These are phyloP conservation scores for Podosphaera xanthii DNA, from an alignment of 2,329 filamentous ascomycete species.

Conservation along the genomic window DNA sequence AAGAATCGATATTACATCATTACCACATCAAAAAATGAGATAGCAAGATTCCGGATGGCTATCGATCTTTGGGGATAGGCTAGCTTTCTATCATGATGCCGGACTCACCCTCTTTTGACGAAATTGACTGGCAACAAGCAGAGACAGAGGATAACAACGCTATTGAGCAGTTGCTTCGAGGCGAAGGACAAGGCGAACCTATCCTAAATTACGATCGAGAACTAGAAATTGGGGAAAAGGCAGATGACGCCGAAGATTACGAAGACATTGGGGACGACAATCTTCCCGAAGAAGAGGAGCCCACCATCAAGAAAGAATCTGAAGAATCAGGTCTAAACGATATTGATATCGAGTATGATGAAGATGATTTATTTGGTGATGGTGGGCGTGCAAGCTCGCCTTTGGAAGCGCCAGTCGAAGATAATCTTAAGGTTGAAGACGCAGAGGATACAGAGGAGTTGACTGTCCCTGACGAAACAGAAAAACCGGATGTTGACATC, in stretches of 20 bases:
- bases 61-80: background rate
- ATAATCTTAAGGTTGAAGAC: slow-evolving; percentile 8
- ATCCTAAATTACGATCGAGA: slow-evolving; percentile 18
- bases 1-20: background rate
- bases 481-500: slow-evolving; percentile 6
- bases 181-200: slow-evolving; percentile 15
- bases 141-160: slow-evolving; percentile 26
- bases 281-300: slow-evolving; percentile 54
- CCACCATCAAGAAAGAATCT: slow-evolving; percentile 6
- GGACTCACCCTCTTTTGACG: slow-evolving; percentile 6
- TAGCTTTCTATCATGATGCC: background rate
- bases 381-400: slow-evolving; percentile 18
- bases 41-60: background rate
- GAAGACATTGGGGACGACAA: slow-evolving; percentile 86
- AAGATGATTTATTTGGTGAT: slow-evolving; percentile 48
- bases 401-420: slow-evolving; percentile 13
- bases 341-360: slow-evolving; percentile 32
- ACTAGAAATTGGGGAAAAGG: slow-evolving; percentile 53
- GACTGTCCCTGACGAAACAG: slow-evolving; percentile 1
- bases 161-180: slow-evolving; percentile 18
- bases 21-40: background rate
- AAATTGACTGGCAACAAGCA: slow-evolving; percentile 22
- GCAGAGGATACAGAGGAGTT: background rate
- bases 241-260: slow-evolving; percentile 76
- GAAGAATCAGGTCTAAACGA: slow-evolving; percentile 21